phyloP scores from a whole-genome alignment of 331 rosid genomes.

The Cucumis variabilis region DNA sequence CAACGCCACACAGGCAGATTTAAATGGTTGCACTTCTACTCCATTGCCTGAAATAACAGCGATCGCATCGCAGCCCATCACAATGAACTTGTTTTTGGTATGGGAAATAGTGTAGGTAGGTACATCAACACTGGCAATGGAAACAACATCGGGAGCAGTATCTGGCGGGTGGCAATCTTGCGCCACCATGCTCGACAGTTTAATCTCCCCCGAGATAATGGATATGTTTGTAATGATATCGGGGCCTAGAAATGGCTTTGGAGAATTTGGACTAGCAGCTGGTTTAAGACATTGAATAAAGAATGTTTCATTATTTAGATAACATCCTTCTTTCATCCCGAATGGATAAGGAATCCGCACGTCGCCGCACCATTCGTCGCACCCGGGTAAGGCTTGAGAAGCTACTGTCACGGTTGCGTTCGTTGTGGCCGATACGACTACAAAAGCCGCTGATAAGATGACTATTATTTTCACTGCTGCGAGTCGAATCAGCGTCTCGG shows the following conservation, averaged over 20 bases:
- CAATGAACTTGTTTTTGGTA: constrained; percentile 32
- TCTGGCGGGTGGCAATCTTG: no score
- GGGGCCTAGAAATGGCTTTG: no score
- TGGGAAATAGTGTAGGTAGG: background rate
- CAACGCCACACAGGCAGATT: background rate
- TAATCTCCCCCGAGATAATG: no score
- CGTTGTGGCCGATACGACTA: background rate
- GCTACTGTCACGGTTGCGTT: background rate
- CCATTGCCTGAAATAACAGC: no score
- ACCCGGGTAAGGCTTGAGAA: constrained; percentile 7
- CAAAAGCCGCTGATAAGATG: background rate
- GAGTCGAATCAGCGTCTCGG: background rate
- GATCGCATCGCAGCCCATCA: constrained; percentile 34
- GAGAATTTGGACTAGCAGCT: no score
- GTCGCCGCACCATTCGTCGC: constrained; percentile 30
- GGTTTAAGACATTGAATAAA: no score
- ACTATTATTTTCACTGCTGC: background rate
- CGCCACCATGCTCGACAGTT: no score
- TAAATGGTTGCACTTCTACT: accelerated
- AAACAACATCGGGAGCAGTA: no score
- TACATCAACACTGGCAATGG: no score
- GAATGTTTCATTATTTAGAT: no score
- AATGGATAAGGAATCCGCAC: constrained; percentile 40
- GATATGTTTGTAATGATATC: no score
- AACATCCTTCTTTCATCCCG: background rate